A percentile compares a stretch with the other conserved stretches of the same genome.
phyloP scores from a whole-genome alignment of 2,329 filamentous ascomycete genomes.

The Hypomyces rosellus region DNA sequence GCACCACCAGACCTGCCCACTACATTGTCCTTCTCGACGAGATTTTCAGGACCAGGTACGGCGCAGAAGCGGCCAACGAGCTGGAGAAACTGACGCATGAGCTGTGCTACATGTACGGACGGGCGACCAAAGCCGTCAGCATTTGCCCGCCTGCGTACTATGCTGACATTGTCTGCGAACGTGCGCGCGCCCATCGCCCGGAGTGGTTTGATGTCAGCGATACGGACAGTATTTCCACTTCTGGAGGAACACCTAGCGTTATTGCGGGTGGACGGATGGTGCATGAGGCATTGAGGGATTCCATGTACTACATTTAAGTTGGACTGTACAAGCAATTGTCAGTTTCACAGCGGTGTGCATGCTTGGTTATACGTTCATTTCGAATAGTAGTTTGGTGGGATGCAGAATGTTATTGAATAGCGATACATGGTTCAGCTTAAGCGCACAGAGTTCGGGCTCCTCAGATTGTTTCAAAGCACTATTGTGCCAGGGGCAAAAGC shows the following conservation, averaged over 20 bases:
- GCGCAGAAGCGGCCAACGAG: constrained; percentile 51
- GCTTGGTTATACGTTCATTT: not conserved
- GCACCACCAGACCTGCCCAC: constrained; percentile 77
- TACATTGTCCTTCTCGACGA: constrained; percentile 72
- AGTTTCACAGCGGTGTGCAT: not conserved
- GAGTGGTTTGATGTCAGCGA: constrained; percentile 49
- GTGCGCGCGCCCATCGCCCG: constrained; percentile 66
- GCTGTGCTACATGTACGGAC: constrained; percentile 76
- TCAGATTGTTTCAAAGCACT: no score
- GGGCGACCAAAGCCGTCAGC: constrained; percentile 82
- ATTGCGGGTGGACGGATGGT: constrained; percentile 24
- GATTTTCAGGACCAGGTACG: constrained; percentile 47
- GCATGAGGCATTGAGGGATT: constrained; percentile 36
- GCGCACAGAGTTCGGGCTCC: no score
- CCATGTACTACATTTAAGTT: constrained; percentile 52
- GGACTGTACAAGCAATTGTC: not conserved
- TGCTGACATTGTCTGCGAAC: constrained; percentile 76
- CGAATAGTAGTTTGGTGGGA: not conserved
- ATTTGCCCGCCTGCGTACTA: constrained; percentile 88
- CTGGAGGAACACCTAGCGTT: constrained; percentile 5
- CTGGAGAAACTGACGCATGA: constrained; percentile 70
- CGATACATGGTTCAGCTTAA: no score
- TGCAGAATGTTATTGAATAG: not conserved
- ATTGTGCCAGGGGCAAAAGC: no score
- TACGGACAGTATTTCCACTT: constrained; percentile 20